Evolutionary conservation across 257 asterid genomes (phyloP).

Genomic region (Linaria vulgaris): DNA sequence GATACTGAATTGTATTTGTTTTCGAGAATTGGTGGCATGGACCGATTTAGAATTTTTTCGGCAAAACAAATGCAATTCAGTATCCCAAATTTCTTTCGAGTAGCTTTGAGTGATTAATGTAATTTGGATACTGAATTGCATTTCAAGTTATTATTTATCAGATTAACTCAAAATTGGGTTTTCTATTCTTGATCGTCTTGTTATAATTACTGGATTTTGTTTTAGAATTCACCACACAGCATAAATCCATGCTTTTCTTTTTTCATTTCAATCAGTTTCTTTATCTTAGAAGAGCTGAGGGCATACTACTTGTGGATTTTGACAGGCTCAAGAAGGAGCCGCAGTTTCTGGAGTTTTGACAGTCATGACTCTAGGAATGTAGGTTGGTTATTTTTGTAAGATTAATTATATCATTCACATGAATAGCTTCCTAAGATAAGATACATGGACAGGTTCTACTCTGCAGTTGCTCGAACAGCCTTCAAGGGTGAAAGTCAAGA

Average conservation of each 20-base stretch:
- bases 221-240: too few species aligned
- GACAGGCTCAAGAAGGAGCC: slow-evolving; percentile 85
- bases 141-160: too few species aligned
- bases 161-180: too few species aligned
- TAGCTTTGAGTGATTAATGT: too few species aligned
- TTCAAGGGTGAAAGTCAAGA: slow-evolving; percentile 93
- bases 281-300: too few species aligned
- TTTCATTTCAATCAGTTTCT: slow-evolving; percentile 1
- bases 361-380: slow-evolving; percentile 97
- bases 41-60: too few species aligned
- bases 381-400: slow-evolving; percentile 36
- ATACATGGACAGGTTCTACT: slow-evolving; percentile 69
- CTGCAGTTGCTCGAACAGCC: slow-evolving; percentile 92
- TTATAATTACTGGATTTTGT: too few species aligned
- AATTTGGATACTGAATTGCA: too few species aligned
- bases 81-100: too few species aligned
- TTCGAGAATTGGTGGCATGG: slow-evolving; percentile 97
- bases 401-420: slow-evolving; percentile 26
- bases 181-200: too few species aligned
- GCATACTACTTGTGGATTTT: slow-evolving; percentile 27
- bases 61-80: neutral
- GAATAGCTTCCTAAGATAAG: slow-evolving; percentile 31
- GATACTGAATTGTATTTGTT: slow-evolving; percentile 34
- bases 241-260: neutral
- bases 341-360: slow-evolving; percentile 86